A percentile compares a stretch with the other conserved stretches of the same genome.
Conservation (phyloP, 1,284 basidiomycete genomes). For the Melampsora larici-populina region DNA sequence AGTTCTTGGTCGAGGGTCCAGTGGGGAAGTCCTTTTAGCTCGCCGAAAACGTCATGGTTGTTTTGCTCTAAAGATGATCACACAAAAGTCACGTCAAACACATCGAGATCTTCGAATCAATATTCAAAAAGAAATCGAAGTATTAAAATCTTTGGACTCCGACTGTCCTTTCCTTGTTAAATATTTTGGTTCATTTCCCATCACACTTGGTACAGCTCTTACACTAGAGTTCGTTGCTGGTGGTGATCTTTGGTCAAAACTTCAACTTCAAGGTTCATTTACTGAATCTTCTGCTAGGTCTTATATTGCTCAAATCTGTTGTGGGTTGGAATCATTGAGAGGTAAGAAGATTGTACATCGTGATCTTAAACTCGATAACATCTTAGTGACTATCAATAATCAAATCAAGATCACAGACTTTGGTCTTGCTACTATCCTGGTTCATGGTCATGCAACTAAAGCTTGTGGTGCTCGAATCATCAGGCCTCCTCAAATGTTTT, state of each 20-base stretch:
- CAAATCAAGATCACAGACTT: background rate
- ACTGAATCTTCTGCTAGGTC: background rate
- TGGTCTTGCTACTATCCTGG: background rate
- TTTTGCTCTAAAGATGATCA: background rate
- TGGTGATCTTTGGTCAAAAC: background rate
- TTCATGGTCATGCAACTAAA: background rate
- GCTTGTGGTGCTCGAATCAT: slow-evolving; percentile 1
- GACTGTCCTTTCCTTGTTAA: background rate
- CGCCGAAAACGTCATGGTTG: background rate
- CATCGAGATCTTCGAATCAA: background rate
- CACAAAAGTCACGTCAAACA: background rate
- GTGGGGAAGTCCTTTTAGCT: background rate
- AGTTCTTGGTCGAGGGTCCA: background rate
- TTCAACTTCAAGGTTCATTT: background rate
- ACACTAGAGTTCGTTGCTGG: background rate
- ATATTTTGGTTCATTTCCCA: background rate
- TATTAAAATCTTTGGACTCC: background rate
- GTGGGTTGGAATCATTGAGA: background rate
- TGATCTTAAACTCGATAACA: too few species aligned
- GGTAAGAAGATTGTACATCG: background rate
- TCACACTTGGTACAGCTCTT: background rate
- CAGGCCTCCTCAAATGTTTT: background rate
- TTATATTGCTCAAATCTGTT: background rate
- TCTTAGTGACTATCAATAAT: background rate
- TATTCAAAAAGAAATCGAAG: background rate